Evolutionary conservation across 495 filamentous ascomycete species (phyloP).

Genomic region (Aspergillus wentii): DNA sequence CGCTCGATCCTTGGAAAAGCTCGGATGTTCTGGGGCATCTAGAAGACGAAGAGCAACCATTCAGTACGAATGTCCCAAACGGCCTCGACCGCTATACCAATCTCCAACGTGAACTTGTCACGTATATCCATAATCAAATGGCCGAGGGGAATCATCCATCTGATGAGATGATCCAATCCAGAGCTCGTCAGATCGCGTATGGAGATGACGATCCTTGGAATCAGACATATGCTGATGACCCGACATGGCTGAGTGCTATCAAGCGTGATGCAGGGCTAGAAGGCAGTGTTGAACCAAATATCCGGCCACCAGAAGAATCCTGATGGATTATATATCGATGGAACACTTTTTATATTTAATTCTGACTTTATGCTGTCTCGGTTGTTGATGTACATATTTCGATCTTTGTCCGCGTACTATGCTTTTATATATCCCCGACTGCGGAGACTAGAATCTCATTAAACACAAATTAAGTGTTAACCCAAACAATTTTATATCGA

Average conservation of each 20-base stretch:
- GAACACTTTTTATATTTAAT: too few relatives aligned
- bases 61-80: not conserved
- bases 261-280: slow-evolving; percentile 28
- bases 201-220: slow-evolving; percentile 57
- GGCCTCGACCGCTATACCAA: slow-evolving; percentile 2
- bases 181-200: slow-evolving; percentile 54
- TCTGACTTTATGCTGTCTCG: too few relatives aligned
- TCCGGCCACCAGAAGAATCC: too few relatives aligned
- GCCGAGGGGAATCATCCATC: slow-evolving; percentile 1
- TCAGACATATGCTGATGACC: slow-evolving; percentile 56
- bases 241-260: slow-evolving; percentile 50
- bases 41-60: not conserved
- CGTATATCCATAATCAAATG: slow-evolving; percentile 7
- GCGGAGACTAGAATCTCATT: too few relatives aligned
- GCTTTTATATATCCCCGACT: too few relatives aligned
- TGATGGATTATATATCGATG: too few relatives aligned
- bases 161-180: slow-evolving; percentile 12
- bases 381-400: too few relatives aligned
- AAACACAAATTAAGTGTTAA: too few relatives aligned
- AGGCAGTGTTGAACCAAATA: too few relatives aligned
- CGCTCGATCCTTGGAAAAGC: slow-evolving; percentile 18
- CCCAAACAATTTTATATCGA: too few relatives aligned
- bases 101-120: not conserved
- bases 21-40: slow-evolving; percentile 1
- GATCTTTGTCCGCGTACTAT: too few relatives aligned